These are phyloP conservation scores for Nakazawaea wickerhamii DNA, from an alignment of 805 yeast genomes.

Conservation along the genomic window DNA sequence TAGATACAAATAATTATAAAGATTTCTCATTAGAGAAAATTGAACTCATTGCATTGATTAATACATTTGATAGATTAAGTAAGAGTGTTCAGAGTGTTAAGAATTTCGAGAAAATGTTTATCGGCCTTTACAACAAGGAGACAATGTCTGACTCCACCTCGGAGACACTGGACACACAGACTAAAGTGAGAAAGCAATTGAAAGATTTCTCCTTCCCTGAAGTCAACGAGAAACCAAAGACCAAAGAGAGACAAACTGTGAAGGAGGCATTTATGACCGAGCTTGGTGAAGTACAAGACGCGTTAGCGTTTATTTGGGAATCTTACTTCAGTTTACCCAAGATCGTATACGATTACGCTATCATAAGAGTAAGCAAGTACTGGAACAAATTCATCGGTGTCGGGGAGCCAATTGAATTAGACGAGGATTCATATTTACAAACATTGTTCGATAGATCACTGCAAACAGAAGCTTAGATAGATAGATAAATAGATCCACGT, in stretches of 20 bases:
- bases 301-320: slow-evolving; percentile 54
- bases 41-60: slow-evolving; percentile 85
- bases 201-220: slow-evolving; percentile 4
- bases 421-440: slow-evolving; percentile 4
- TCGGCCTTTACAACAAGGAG: slow-evolving; percentile 59
- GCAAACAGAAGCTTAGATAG: neutral
- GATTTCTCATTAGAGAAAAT: slow-evolving; percentile 53
- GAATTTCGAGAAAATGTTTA: slow-evolving; percentile 58
- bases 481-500: neutral
- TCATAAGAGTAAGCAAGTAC: slow-evolving; percentile 45
- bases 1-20: slow-evolving; percentile 44
- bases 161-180: slow-evolving; percentile 23
- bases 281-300: slow-evolving; percentile 46
- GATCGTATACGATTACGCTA: slow-evolving; percentile 43
- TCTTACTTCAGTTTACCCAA: slow-evolving; percentile 72
- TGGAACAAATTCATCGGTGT: slow-evolving; percentile 81
- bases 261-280: slow-evolving; percentile 47
- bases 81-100: slow-evolving; percentile 74
- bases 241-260: slow-evolving; percentile 12
- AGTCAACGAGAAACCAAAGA: neutral
- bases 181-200: slow-evolving; percentile 10
- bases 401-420: slow-evolving; percentile 17
- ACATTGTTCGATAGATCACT: slow-evolving; percentile 8
- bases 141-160: too few species aligned
- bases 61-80: slow-evolving; percentile 88